These are phyloP conservation scores for Penicillium sp. DNA, from an alignment of 2,329 filamentous ascomycete genomes.

Conservation along the genomic window DNA sequence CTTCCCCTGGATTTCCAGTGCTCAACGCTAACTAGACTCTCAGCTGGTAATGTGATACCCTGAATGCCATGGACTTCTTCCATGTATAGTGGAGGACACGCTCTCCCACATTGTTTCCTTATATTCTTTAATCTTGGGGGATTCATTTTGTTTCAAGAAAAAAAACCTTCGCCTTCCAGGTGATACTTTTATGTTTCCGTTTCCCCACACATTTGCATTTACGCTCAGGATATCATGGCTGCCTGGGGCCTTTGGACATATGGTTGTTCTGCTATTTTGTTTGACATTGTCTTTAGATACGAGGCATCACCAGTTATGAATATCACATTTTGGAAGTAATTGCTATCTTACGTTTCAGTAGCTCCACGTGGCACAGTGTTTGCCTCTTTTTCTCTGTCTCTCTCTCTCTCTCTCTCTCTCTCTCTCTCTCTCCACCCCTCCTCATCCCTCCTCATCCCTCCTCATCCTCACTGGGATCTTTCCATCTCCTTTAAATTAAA, in stretches of 20 bases:
- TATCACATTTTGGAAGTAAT: not conserved
- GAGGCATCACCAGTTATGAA: slow-evolving; percentile 14
- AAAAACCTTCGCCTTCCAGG: slow-evolving; percentile 14
- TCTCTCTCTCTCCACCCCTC: not conserved
- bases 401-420: not conserved
- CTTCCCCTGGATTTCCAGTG: not conserved
- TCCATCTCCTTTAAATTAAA: no score
- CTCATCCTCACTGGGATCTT: not conserved
- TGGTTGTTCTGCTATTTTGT: slow-evolving; percentile 15
- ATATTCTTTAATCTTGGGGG: slow-evolving; percentile 12
- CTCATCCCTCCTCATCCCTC: not conserved
- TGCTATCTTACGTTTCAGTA: not conserved
- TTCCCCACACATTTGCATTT: slow-evolving; percentile 20
- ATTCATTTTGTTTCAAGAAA: not conserved
- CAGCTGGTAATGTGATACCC: slow-evolving; percentile 48
- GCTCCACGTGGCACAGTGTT: not conserved
- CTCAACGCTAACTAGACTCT: slow-evolving; percentile 16
- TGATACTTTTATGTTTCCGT: slow-evolving; percentile 9
- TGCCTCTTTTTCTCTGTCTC: not conserved
- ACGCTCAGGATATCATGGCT: slow-evolving; percentile 17
- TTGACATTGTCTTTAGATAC: slow-evolving; percentile 17
- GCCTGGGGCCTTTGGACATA: slow-evolving; percentile 23
- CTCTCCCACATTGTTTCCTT: slow-evolving; percentile 14
- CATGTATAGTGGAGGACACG: slow-evolving; percentile 15
- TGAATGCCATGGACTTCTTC: slow-evolving; percentile 15